A percentile compares a stretch with the other conserved stretches of the same genome.
Conservation (phyloP, 345 rosid species). For the Rhodomyrtus tomentosa region DNA sequence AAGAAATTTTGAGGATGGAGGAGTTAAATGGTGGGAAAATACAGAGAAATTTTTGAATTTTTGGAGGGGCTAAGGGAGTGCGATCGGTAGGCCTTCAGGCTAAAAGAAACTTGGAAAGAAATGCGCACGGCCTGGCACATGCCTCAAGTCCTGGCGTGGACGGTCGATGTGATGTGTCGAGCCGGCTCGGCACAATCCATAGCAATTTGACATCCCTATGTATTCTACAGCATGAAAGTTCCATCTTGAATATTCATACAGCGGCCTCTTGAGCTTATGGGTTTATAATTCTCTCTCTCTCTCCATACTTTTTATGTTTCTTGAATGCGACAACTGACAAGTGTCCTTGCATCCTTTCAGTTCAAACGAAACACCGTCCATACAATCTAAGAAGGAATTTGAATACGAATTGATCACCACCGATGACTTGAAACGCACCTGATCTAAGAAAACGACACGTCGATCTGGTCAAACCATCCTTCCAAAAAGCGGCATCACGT, state of each 20-base stretch:
- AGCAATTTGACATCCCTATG: not conserved
- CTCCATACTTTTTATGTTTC: not conserved
- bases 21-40: no score
- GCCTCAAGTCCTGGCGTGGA: no score
- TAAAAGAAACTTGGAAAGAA: no score
- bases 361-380: not conserved
- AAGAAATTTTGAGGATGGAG: no score
- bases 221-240: not conserved
- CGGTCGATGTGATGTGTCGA: not conserved
- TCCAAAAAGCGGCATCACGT: not conserved
- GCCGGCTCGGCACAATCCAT: not conserved
- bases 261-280: no score
- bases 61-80: no score
- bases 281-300: not conserved
- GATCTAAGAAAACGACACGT: not conserved
- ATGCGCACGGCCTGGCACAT: no score
- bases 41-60: no score
- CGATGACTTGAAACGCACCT: not conserved
- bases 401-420: not conserved
- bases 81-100: no score
- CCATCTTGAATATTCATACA: no score
- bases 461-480: not conserved
- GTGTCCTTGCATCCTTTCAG: not conserved
- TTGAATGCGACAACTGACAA: not conserved
- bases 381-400: not conserved